A percentile compares a stretch with the other conserved stretches of the same genome.
Evolutionary conservation across 805 yeast genomes (phyloP).

Genomic region (Candida tammaniensis): DNA sequence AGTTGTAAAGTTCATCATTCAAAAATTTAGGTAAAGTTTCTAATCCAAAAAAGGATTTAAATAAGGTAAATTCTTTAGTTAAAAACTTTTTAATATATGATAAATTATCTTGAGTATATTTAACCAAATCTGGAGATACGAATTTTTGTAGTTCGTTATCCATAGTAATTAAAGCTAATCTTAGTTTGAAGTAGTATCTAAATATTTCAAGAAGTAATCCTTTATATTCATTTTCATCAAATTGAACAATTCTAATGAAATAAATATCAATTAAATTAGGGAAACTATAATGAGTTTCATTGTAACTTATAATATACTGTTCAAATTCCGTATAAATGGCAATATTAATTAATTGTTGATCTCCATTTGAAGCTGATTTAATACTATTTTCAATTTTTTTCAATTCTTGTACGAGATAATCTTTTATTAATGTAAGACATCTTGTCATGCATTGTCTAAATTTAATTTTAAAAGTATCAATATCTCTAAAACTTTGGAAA

Average conservation of each 20-base stretch:
- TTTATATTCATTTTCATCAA: conserved; percentile 47
- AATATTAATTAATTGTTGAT: conserved; percentile 28
- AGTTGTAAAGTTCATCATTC: conserved; percentile 42
- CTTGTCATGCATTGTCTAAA: conserved; percentile 83
- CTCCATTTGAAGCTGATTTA: conserved; percentile 8
- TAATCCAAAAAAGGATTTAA: conserved; percentile 47
- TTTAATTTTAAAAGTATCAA: conserved; percentile 63
- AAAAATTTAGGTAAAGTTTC: conserved; percentile 13
- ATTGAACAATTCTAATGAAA: conserved; percentile 32
- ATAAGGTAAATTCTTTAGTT: conserved; percentile 59
- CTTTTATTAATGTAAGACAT: conserved; percentile 70
- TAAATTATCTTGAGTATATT: conserved; percentile 60
- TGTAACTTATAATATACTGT: conserved; percentile 17
- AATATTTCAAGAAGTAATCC: conserved; percentile 70
- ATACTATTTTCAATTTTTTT: conserved; percentile 24
- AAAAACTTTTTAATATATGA: conserved; percentile 58
- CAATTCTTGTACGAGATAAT: conserved; percentile 53
- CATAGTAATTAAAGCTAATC: conserved; percentile 47
- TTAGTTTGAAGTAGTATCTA: conserved; percentile 56
- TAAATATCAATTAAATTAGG: conserved; percentile 34
- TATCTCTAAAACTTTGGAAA: conserved; percentile 60
- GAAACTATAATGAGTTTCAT: conserved; percentile 21
- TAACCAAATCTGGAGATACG: conserved; percentile 41
- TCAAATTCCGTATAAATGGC: conserved; percentile 62
- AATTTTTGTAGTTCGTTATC: conserved; percentile 29